Evolutionary conservation across 257 asterid species (phyloP).

Genomic region (Ophiorrhiza pumila): DNA sequence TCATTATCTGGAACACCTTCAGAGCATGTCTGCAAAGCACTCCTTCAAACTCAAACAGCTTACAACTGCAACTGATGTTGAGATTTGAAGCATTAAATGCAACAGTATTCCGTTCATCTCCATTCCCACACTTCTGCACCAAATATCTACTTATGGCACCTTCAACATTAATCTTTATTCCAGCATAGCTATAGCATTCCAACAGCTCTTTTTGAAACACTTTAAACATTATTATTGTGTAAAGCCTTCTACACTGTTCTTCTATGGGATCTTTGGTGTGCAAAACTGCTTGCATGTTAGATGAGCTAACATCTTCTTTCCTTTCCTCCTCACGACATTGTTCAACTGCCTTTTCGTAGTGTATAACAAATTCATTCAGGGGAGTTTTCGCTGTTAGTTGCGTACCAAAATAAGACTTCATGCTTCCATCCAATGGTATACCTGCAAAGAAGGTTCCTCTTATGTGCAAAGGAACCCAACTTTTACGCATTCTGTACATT

Average conservation of each 20-base stretch:
- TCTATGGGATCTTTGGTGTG: conserved; percentile 96
- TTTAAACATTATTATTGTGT: conserved; percentile 73
- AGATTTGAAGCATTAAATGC: conserved; percentile 83
- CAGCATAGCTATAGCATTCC: conserved; percentile 80
- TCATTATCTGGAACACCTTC: conserved; percentile 83
- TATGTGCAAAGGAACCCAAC: conserved; percentile 76
- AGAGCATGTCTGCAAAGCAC: conserved; percentile 79
- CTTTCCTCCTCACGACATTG: conserved; percentile 80
- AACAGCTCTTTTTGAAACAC: conserved; percentile 87
- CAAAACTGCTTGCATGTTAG: conserved; percentile 60
- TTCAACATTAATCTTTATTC: conserved; percentile 79
- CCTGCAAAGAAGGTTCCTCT: conserved; percentile 87
- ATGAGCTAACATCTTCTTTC: conserved; percentile 79
- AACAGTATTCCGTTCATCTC: conserved; percentile 84
- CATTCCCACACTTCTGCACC: conserved; percentile 74
- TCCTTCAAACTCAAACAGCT: conserved; percentile 93
- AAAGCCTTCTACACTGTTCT: conserved; percentile 84
- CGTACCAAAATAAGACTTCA: conserved; percentile 64
- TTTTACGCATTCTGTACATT: conserved; percentile 71
- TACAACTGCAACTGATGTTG: conserved; percentile 82
- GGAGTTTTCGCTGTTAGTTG: conserved; percentile 61
- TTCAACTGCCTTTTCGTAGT: conserved; percentile 76
- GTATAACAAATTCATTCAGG: conserved; percentile 50
- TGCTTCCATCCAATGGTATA: conserved; percentile 73
- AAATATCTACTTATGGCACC: conserved; percentile 79